These are phyloP conservation scores for Ophioceras dolichostomum DNA, from an alignment of 2,329 filamentous ascomycete genomes.

Conservation along the genomic window DNA sequence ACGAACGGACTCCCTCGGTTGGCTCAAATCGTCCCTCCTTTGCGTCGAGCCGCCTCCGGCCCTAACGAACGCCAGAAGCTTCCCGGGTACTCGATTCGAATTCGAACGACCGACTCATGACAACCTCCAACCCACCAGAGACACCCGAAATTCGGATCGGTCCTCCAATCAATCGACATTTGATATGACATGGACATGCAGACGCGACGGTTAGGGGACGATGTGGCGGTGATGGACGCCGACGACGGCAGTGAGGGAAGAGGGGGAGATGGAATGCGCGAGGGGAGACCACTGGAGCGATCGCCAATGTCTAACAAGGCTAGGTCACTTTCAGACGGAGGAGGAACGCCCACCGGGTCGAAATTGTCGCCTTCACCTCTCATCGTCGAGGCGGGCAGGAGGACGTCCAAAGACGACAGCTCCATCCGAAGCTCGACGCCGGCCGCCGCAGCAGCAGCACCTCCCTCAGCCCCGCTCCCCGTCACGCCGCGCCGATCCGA, in stretches of 20 bases:
- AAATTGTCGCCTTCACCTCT: constrained; percentile 46
- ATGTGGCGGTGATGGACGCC: constrained; percentile 1
- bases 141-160: too few species aligned
- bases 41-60: too few species aligned
- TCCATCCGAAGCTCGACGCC: constrained; percentile 28
- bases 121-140: too few species aligned
- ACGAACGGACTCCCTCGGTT: too few species aligned
- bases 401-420: constrained; percentile 56
- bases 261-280: background rate
- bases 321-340: constrained; percentile 54
- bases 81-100: too few species aligned
- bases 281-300: constrained; percentile 7
- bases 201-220: background rate
- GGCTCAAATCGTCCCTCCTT: too few species aligned
- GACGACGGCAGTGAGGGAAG: constrained; percentile 1
- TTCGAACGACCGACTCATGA: too few species aligned
- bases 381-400: constrained; percentile 39
- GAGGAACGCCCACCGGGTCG: constrained; percentile 28
- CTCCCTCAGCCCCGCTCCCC: constrained; percentile 27
- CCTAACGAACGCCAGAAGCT: too few species aligned
- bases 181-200: constrained; percentile 2
- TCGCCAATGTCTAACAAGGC: constrained; percentile 36
- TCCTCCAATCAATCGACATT: too few species aligned
- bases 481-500: constrained; percentile 61
- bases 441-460: constrained; percentile 18